Evolutionary conservation across 352 stramenopile species (phyloP), one percentile per base, ranked within the genome.

Genomic region (Globisporangium mamillatum): DNA sequence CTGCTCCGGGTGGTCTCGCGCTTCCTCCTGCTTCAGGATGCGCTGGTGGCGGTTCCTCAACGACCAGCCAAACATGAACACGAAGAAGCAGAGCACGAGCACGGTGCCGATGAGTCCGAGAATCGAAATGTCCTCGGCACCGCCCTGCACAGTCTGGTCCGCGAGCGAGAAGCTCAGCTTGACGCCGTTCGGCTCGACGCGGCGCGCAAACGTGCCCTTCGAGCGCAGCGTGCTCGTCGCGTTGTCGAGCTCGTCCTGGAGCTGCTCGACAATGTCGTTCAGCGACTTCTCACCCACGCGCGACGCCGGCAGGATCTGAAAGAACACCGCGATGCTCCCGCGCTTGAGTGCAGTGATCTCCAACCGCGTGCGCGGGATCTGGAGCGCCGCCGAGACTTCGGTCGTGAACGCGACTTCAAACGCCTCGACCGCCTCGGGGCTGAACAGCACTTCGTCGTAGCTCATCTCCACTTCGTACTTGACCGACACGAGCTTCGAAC

Each of bases 361-460:
- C 1, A 92, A 29, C 16, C 84, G 78, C 16, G 79, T 82, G 18
- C 72, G 72, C 29, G 80, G 72, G 53, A 92, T 79, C 70, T 88
- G 82, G 58, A 91, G 75, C 22, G 84, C 84, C 1, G 81, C 75
- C 3, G 81, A 73, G 1, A 92, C 72, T 58, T 92, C 84, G 0
- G 82, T 90, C 3, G 78, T 88, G 67, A 92, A 92, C 6, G 84
- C 78, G 18, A 80, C 46, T 22, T 89, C 79, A 60, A 92, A 92
- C 0, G 79, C 79, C n/a, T 81, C 75, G 32, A 77, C 69, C 3
- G 80, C 66, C 36, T 87, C 67, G 36, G 81, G 63, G 1, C 77
- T 88, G 62, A 91, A 91, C 20, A 91, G 71, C 44, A 92, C 78
- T 57, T 92, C 84, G 64, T 92, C 82, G 71, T 82, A 92, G 63